Conservation (phyloP, 495 filamentous ascomycete species). For the Aspergillus heteromorphus region DNA sequence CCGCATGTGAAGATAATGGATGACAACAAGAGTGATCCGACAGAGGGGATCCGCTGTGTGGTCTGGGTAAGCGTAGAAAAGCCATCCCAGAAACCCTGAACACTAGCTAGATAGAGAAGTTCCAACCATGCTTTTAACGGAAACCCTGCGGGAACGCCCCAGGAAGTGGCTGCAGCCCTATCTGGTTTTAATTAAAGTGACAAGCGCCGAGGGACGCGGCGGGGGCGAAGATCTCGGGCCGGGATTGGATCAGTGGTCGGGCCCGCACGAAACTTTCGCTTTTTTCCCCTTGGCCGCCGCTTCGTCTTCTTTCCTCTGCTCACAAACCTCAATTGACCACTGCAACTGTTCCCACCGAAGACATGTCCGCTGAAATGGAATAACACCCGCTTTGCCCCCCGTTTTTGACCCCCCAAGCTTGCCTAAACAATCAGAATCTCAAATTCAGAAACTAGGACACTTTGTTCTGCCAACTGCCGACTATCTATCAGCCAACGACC, state of each 20-base stretch:
- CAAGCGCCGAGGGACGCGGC: no score
- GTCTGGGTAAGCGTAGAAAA: no score
- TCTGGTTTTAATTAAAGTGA: not conserved
- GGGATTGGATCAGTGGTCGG: not conserved
- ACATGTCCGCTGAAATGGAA: slow-evolving; percentile 12
- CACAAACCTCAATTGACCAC: no score
- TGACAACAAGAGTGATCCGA: no score
- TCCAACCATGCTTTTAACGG: no score
- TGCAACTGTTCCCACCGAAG: not conserved
- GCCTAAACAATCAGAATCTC: not conserved
- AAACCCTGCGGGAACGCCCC: no score
- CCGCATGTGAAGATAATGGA: no score
- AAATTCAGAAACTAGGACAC: not conserved
- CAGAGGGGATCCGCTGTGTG: no score
- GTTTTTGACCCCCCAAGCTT: not conserved
- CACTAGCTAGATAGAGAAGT: no score
- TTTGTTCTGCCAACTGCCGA: not conserved
- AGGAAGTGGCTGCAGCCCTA: not conserved
- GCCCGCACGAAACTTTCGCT: not conserved
- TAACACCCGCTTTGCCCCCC: slow-evolving; percentile 14
- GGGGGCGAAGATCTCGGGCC: not conserved
- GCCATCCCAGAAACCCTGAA: no score
- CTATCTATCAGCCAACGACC: not conserved
- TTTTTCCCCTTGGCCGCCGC: not conserved
- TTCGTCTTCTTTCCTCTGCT: not conserved